phyloP scores from a whole-genome alignment of 106 monocot species.

The Acanthochlamys bracteata region DNA sequence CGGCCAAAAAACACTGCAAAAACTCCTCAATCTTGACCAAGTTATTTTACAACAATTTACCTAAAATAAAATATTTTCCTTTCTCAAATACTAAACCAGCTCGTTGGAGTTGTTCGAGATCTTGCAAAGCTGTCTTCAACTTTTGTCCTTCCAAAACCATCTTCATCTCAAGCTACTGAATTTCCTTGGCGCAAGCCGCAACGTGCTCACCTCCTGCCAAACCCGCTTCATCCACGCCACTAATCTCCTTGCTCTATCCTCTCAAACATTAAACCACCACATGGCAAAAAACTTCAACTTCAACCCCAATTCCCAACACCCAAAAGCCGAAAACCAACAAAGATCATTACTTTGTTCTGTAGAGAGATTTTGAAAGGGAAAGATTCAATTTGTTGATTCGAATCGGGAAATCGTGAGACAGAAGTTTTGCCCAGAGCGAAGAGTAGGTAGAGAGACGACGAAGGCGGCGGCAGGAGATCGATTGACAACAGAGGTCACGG shows the following conservation, averaged over 20 bases:
- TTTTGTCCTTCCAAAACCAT: conserved; percentile 35
- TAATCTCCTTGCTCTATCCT: conserved; percentile 44
- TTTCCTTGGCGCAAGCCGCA: conserved; percentile 20
- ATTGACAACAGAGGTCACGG: conserved; percentile 67
- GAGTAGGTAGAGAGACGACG: conserved; percentile 43
- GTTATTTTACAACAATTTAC: not conserved
- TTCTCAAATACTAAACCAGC: conserved; percentile 21
- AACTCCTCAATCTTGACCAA: too few relatives aligned
- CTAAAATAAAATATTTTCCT: not conserved
- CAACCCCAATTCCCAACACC: not conserved
- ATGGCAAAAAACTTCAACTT: not conserved
- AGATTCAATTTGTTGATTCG: conserved; percentile 2
- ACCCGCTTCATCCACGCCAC: conserved; percentile 37
- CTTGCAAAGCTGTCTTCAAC: conserved; percentile 28
- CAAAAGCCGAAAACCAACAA: not conserved
- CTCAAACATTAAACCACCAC: conserved; percentile 69
- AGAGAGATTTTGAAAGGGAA: conserved; percentile 51
- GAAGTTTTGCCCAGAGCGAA: conserved; percentile 54
- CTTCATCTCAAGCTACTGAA: conserved; percentile 29
- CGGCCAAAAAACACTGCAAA: too few relatives aligned
- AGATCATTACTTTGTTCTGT: conserved; percentile 68
- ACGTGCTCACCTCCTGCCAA: conserved; percentile 39
- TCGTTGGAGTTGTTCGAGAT: conserved; percentile 50
- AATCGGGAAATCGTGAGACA: conserved; percentile 55
- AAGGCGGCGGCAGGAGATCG: conserved; percentile 68